Conservation (phyloP, 2,329 filamentous ascomycete species). For the Lasiodiplodia hormozganensis region DNA sequence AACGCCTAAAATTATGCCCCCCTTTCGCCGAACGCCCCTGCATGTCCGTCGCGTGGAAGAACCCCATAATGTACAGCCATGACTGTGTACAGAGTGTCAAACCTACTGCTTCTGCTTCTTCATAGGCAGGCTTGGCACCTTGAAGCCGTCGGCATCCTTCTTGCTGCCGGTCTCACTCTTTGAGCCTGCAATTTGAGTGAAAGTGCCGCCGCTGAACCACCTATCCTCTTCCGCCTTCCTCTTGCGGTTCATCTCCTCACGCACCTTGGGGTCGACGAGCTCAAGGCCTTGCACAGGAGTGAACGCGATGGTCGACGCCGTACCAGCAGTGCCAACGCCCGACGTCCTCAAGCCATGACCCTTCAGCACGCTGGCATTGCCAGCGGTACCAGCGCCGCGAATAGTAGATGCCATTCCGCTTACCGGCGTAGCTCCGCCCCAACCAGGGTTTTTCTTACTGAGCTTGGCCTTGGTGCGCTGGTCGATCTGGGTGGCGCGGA, state of each 20-base stretch:
- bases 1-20: constrained; percentile 1
- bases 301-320: constrained; percentile 87
- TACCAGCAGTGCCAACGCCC: constrained; percentile 81
- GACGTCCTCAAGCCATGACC: constrained; percentile 80
- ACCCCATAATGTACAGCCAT: background rate
- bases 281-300: constrained; percentile 94
- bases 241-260: constrained; percentile 87
- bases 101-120: constrained; percentile 66
- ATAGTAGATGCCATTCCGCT: constrained; percentile 69
- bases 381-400: constrained; percentile 71
- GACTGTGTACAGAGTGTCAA: background rate
- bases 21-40: constrained; percentile 6
- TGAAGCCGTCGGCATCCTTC: constrained; percentile 72
- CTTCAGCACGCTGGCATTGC: constrained; percentile 72
- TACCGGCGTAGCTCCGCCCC: constrained; percentile 70
- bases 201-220: constrained; percentile 97
- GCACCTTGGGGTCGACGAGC: constrained; percentile 90
- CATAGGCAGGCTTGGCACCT: constrained; percentile 76
- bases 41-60: constrained; percentile 2
- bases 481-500: constrained; percentile 88
- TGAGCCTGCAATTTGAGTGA: constrained; percentile 76
- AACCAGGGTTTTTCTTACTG: constrained; percentile 93
- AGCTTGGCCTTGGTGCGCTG: constrained; percentile 92
- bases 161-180: constrained; percentile 40
- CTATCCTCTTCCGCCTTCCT: constrained; percentile 92